Evolutionary conservation across 148 eudicot species (phyloP).

Genomic region (Spergularia marina): DNA sequence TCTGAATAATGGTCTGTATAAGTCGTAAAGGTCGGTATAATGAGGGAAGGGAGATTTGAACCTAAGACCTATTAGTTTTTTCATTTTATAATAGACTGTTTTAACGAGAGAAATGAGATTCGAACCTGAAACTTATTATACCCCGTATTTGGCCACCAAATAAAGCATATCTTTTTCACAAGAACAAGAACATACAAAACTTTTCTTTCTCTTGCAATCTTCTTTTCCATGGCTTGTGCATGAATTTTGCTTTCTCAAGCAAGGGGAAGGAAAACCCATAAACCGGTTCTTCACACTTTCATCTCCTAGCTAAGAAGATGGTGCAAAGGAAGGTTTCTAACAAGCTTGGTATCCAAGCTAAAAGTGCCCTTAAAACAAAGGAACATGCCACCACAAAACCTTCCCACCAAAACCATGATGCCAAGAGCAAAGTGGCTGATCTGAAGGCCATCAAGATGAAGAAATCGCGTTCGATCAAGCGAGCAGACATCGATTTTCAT

Average conservation of each 20-base stretch:
- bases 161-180: constrained; percentile 17
- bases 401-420: constrained; percentile 37
- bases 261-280: constrained; percentile 29
- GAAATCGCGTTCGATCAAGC: constrained; percentile 59
- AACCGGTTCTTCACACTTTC: constrained; percentile 6
- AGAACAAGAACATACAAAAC: not conserved
- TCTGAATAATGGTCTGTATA: too few relatives aligned
- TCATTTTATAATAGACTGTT: too few relatives aligned
- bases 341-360: constrained; percentile 52
- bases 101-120: too few relatives aligned
- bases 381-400: constrained; percentile 34
- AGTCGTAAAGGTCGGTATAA: too few relatives aligned
- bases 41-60: too few relatives aligned
- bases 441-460: constrained; percentile 61
- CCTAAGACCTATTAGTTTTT: too few relatives aligned
- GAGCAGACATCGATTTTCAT: constrained; percentile 29
- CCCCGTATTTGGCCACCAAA: not conserved
- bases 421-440: constrained; percentile 42
- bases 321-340: constrained; percentile 69
- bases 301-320: constrained; percentile 51
- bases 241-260: constrained; percentile 9
- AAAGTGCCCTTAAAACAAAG: constrained; percentile 33
- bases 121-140: not conserved
- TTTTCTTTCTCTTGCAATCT: constrained; percentile 20
- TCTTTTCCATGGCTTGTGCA: constrained; percentile 10